Evolutionary conservation across 148 eudicot species (phyloP).

Genomic region (Vaccinium macrocarpon): DNA sequence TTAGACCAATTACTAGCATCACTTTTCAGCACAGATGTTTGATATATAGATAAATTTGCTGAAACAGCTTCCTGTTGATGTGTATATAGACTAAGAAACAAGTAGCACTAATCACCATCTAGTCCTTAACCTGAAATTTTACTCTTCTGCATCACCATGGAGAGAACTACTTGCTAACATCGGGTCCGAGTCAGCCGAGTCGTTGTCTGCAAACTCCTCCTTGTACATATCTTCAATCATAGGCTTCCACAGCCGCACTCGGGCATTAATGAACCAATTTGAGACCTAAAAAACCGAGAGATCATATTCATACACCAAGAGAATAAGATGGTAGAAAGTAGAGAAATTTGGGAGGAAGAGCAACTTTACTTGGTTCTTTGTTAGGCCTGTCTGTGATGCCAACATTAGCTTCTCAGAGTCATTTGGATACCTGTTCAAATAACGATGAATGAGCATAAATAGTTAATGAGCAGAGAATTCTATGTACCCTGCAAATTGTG

Average conservation of each 20-base stretch:
- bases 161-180: constrained; percentile 21
- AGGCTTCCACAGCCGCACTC: constrained; percentile 37
- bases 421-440: constrained; percentile 70
- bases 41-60: neutral
- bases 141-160: constrained; percentile 45
- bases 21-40: neutral
- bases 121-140: neutral
- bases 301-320: neutral
- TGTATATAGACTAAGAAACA: neutral
- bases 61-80: neutral
- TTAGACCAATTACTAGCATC: constrained; percentile 3
- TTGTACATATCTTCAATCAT: constrained; percentile 43
- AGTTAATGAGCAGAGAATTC: neutral
- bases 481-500: neutral
- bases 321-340: neutral
- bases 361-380: constrained; percentile 78
- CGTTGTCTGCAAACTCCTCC: constrained; percentile 58
- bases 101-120: constrained; percentile 9
- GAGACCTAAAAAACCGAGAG: constrained; percentile 19
- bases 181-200: constrained; percentile 40
- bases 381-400: constrained; percentile 87
- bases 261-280: constrained; percentile 36
- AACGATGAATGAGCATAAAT: neutral
- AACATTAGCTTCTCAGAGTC: constrained; percentile 84
- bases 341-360: neutral